phyloP scores from a whole-genome alignment of 495 filamentous ascomycete species.

The Daldinia loculata region DNA sequence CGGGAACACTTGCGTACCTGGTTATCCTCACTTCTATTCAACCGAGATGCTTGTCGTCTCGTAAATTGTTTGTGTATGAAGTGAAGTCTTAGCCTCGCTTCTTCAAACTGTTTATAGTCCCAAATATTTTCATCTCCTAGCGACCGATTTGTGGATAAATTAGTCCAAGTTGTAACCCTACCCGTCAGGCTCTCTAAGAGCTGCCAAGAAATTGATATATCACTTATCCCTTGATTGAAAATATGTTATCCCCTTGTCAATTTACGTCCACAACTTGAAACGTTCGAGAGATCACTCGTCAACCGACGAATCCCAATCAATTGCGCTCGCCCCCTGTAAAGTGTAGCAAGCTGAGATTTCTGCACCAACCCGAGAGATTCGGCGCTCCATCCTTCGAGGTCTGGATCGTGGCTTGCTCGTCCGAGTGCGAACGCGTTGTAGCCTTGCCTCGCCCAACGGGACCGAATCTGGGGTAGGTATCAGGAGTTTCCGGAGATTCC shows the following conservation, averaged over 20 bases:
- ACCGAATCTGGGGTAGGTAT: constrained; percentile 32
- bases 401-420: constrained; percentile 25
- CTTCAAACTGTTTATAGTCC: neutral
- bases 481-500: constrained; percentile 18
- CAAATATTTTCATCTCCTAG: neutral
- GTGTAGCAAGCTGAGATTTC: constrained; percentile 8
- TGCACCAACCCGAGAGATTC: constrained; percentile 22
- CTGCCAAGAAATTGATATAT: constrained; percentile 26
- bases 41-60: neutral
- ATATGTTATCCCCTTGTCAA: constrained; percentile 6
- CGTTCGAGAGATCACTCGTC: constrained; percentile 18
- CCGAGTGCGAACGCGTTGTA: neutral
- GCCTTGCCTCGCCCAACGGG: constrained; percentile 8
- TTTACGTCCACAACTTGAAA: constrained; percentile 24
- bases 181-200: neutral
- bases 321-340: constrained; percentile 1
- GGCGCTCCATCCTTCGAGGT: constrained; percentile 5
- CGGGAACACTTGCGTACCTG: constrained; percentile 13
- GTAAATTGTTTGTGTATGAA: neutral
- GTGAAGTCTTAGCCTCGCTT: neutral
- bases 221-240: constrained; percentile 20
- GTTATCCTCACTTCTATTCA: neutral
- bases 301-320: constrained; percentile 11
- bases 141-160: neutral
- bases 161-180: neutral